Base-by-base conservation (phyloP, 2,329 filamentous ascomycete genomes). In the Botryotinia globosa region DNA sequence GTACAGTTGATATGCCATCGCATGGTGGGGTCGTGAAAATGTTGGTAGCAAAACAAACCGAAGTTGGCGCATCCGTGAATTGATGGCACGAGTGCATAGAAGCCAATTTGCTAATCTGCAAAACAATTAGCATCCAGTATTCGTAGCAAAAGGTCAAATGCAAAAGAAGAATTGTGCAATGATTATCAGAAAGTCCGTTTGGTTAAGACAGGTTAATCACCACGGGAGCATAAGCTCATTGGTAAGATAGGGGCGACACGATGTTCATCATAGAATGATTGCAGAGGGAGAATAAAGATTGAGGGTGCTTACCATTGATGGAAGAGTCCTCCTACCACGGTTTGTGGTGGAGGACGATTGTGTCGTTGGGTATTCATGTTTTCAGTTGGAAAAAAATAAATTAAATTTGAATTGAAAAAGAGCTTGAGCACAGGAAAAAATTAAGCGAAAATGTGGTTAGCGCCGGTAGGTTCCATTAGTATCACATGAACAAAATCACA, bases 211-310 rank as follows among this genome's bases (percentile, higher is more conserved):
- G 86, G 86, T 87, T 85, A 74, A 81, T 88, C 86, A 88, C 85
- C 86, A 88, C 84, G 74, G 78, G 79, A 80, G 78, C 76, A 73
- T 74, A 78, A 78, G 76, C 77, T 80, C 77, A 74, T 77, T 78
- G 77, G 83, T 88, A 86, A 85, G 86, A 85, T 86, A 87, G 86
- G 86, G 86, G 86, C 86, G 86, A 88, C 86, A 86, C 83, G 81
- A 82, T 82, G 81, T 83, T 88, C 86, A 88, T 88, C 86, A 88
- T 85, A 48, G 58, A 64, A 73, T 3, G 29, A 37, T 54, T 63
- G 66, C 20, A 54, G n/a, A 22, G 42, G 37, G n/a, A 51, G 6
- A 45, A 14, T 59, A 68, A 73, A 72, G 71, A 65, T 66, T 67
- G 51, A 70, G 72, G 37, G 39, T 9, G 42, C 54, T 34, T 61